Conservation (phyloP, 1,139 yeast species). For the Hansenula sp. region DNA sequence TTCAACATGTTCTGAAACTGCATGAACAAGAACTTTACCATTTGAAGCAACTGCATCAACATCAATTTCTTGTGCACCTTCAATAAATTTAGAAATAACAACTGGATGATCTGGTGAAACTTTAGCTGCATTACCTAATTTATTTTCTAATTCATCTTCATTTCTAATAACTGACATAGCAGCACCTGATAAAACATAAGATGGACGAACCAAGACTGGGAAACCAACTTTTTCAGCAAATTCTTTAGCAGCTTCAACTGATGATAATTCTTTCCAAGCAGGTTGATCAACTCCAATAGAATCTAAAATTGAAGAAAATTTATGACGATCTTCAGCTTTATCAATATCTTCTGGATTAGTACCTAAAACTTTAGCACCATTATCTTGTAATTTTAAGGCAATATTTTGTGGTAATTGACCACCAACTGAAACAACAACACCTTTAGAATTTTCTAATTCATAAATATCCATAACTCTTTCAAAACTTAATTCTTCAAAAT, state of each 20-base stretch:
- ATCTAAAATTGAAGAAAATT: slow-evolving; percentile 91
- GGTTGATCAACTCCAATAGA: slow-evolving; percentile 94
- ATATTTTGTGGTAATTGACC: slow-evolving; percentile 98
- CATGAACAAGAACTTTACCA: slow-evolving; percentile 89
- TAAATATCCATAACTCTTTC: slow-evolving; percentile 98
- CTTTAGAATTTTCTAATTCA: slow-evolving; percentile 83
- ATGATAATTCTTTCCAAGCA: slow-evolving; percentile 92
- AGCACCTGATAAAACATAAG: slow-evolving; percentile 96
- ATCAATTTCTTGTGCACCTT: slow-evolving; percentile 95
- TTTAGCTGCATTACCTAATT: slow-evolving; percentile 81
- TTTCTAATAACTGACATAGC: slow-evolving; percentile 93
- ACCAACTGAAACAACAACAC: slow-evolving; percentile 95
- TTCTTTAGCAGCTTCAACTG: slow-evolving; percentile 75
- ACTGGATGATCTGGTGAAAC: slow-evolving; percentile 94
- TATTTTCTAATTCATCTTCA: slow-evolving; percentile 71
- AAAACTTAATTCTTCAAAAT: slow-evolving; percentile 90
- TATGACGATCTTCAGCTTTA: slow-evolving; percentile 97
- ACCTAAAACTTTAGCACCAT: slow-evolving; percentile 87
- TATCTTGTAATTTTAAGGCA: slow-evolving; percentile 76
- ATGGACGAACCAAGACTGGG: slow-evolving; percentile 97
- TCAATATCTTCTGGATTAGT: slow-evolving; percentile 95
- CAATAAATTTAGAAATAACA: slow-evolving; percentile 91
- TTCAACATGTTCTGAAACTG: slow-evolving; percentile 96
- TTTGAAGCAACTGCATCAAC: slow-evolving; percentile 92
- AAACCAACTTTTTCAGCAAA: slow-evolving; percentile 87